phyloP scores from a whole-genome alignment of 2,329 filamentous ascomycete species.

The Cytospora leucostoma region DNA sequence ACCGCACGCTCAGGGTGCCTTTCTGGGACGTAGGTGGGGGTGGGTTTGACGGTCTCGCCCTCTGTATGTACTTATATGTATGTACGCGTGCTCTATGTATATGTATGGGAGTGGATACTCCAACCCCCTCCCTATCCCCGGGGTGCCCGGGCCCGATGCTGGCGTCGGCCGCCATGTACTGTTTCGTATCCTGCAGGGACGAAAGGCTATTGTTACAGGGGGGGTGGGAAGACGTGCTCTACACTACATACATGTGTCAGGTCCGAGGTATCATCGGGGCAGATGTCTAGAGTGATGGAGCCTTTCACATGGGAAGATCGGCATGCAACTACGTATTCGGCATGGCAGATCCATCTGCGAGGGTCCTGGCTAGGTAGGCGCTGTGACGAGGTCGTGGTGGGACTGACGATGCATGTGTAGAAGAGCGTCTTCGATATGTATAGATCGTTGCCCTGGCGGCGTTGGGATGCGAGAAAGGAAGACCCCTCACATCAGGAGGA shows the following conservation, averaged over 20 bases:
- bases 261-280: not conserved
- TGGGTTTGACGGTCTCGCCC: not conserved
- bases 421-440: not conserved
- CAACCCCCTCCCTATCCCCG: not conserved
- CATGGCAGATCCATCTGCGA: not conserved
- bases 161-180: conserved; percentile 13
- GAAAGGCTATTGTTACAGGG: not conserved
- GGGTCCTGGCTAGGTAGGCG: not conserved
- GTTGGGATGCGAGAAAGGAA: too few species aligned
- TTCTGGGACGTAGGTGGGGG: not conserved
- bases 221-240: not conserved
- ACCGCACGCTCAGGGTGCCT: not conserved
- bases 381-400: not conserved
- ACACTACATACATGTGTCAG: not conserved
- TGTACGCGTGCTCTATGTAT: not conserved
- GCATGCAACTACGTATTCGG: not conserved
- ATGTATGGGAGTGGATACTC: conserved; percentile 10
- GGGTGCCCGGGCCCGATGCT: not conserved
- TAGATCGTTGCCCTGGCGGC: too few species aligned
- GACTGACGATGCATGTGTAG: not conserved
- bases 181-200: conserved; percentile 15
- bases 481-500: too few species aligned
- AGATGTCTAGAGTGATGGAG: not conserved
- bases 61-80: too few species aligned
- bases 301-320: not conserved